phyloP scores from a whole-genome alignment of 345 rosid species.

The Acer saccharum region DNA sequence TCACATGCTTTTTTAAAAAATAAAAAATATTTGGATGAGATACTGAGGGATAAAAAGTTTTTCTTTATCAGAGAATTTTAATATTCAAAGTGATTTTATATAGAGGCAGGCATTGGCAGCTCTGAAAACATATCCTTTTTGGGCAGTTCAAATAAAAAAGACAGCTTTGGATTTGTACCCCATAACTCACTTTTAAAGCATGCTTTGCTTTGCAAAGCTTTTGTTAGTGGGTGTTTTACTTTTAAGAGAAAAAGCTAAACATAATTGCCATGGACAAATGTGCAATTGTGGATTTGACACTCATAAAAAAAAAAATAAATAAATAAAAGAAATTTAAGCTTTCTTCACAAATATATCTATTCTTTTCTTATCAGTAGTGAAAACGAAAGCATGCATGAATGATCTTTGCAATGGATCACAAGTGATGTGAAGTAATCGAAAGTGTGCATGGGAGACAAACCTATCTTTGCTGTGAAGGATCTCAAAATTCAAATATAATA shows the following conservation, averaged over 20 bases:
- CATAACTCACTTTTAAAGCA: neutral
- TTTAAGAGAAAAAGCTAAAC: no score
- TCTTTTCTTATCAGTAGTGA: neutral
- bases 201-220: slow-evolving; percentile 10
- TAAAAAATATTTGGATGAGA: neutral
- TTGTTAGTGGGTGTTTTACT: neutral
- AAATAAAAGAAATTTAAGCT: no score
- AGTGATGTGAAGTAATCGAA: neutral
- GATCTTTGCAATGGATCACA: slow-evolving; percentile 13
- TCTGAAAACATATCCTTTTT: neutral
- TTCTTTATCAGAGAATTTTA: neutral
- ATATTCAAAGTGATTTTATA: neutral
- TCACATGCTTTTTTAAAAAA: neutral
- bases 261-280: neutral
- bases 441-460: slow-evolving; percentile 23
- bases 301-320: no score
- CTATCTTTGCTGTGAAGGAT: slow-evolving; percentile 24
- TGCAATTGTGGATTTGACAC: neutral
- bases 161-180: neutral
- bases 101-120: neutral
- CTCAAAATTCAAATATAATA: neutral
- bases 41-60: neutral
- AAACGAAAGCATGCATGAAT: neutral
- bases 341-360: neutral
- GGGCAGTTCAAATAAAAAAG: slow-evolving; percentile 2